These are phyloP conservation scores for Backusella mclennaniae DNA, from an alignment of 192 early-diverging fungal species.

Conservation along the genomic window DNA sequence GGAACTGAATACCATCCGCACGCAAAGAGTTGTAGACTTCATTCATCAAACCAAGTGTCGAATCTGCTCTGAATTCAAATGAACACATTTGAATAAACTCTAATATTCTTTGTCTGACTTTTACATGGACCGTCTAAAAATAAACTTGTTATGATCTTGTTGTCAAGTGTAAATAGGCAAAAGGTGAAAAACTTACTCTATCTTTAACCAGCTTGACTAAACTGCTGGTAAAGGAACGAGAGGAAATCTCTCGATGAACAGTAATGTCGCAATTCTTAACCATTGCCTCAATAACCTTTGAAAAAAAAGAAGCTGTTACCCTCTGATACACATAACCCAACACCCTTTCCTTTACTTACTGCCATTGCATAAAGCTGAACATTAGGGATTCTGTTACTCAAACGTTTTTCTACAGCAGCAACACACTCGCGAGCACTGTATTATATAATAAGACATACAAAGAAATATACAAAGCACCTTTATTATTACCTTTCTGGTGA, in stretches of 20 bases:
- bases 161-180: neutral
- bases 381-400: conserved; percentile 78
- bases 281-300: conserved; percentile 77
- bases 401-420: conserved; percentile 69
- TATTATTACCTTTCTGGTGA: conserved; percentile 45
- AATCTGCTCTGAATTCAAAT: conserved; percentile 77
- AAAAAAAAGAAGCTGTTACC: neutral
- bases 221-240: conserved; percentile 78
- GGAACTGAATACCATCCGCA: conserved; percentile 56
- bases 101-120: conserved; percentile 75
- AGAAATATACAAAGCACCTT: neutral
- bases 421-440: conserved; percentile 68
- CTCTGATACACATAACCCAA: neutral
- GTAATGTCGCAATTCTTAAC: conserved; percentile 86
- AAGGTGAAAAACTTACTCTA: conserved; percentile 39
- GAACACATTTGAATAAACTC: conserved; percentile 93
- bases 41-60: conserved; percentile 77
- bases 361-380: conserved; percentile 68
- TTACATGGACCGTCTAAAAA: conserved; percentile 63
- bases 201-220: conserved; percentile 74
- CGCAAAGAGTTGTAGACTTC: conserved; percentile 64
- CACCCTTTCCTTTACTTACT: conserved; percentile 26
- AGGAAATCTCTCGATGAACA: conserved; percentile 83
- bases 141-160: neutral
- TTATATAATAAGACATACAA: neutral